Percentiles rank a stretch among this genome's conserved stretches.
Conservation (phyloP, 139 green algal species). For the Chlorella sp. region DNA sequence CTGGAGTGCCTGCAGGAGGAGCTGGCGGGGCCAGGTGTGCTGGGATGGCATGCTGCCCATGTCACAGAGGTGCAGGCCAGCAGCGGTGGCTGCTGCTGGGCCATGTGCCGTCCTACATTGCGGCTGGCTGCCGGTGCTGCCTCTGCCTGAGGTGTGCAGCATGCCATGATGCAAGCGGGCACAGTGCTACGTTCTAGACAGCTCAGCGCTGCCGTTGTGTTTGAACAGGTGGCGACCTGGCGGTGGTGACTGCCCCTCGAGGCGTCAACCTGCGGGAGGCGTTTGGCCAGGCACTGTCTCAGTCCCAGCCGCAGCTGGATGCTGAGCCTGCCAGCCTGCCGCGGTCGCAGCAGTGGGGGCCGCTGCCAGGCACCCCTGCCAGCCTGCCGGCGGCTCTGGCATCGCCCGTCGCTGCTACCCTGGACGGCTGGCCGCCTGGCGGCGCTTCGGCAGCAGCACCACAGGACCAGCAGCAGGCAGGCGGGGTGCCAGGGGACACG, state of each 20-base stretch:
- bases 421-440: not conserved
- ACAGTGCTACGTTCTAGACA: no score
- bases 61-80: no score
- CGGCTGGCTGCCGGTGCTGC: no score
- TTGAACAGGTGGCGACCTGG: slow-evolving; percentile 19
- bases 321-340: not conserved
- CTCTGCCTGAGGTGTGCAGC: no score
- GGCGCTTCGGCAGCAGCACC: not conserved
- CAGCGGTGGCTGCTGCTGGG: no score
- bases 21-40: not conserved
- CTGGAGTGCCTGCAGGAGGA: not conserved
- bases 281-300: slow-evolving; percentile 5
- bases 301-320: slow-evolving; percentile 17
- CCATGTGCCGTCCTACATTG: no score
- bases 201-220: no score
- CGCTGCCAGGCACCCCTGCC: slow-evolving; percentile 6
- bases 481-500: not conserved
- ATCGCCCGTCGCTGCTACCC: not conserved
- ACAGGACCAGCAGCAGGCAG: not conserved
- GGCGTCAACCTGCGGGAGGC: slow-evolving; percentile 20
- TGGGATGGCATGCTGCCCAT: no score
- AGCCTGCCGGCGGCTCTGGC: slow-evolving; percentile 11
- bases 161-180: no score
- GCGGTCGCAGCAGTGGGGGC: not conserved
- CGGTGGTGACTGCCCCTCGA: not conserved